These are phyloP conservation scores for Alternaria consortialis DNA, from an alignment of 2,329 filamentous ascomycete genomes.

Conservation along the genomic window DNA sequence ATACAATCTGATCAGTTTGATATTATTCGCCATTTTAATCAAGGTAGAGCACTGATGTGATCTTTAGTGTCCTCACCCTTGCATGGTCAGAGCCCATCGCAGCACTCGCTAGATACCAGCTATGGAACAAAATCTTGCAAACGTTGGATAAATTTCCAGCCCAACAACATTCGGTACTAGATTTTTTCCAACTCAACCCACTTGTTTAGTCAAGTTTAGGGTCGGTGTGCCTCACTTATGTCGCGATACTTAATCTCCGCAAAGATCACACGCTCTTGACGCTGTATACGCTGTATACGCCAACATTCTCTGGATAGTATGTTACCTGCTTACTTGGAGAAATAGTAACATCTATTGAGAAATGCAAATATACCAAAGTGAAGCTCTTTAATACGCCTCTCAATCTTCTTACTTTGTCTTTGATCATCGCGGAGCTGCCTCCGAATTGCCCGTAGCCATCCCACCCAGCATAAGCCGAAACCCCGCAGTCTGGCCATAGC, in stretches of 20 bases:
- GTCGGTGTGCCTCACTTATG: neutral
- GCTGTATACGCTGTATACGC: slow-evolving; percentile 28
- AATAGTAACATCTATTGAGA: neutral
- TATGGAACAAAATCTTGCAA: neutral
- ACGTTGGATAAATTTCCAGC: too few relatives aligned
- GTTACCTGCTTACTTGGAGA: neutral
- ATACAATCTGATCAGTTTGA: neutral
- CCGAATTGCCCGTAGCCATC: neutral
- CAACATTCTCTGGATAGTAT: slow-evolving; percentile 3
- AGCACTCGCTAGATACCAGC: neutral
- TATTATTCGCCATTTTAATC: neutral
- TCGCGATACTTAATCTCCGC: neutral
- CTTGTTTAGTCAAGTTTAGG: neutral
- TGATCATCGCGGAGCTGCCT: neutral
- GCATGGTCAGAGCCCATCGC: neutral
- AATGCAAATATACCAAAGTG: neutral
- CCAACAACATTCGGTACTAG: neutral
- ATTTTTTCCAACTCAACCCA: neutral
- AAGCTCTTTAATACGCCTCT: neutral
- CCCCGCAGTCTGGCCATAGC: slow-evolving; percentile 21
- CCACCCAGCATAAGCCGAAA: slow-evolving; percentile 13
- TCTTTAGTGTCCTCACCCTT: neutral
- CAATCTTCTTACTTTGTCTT: neutral
- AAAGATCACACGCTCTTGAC: slow-evolving; percentile 28
- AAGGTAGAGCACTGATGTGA: neutral